Evolutionary conservation across 129 eudicot species (phyloP), one percentile per base, ranked within the genome.

Genomic region (Logfia minima): DNA sequence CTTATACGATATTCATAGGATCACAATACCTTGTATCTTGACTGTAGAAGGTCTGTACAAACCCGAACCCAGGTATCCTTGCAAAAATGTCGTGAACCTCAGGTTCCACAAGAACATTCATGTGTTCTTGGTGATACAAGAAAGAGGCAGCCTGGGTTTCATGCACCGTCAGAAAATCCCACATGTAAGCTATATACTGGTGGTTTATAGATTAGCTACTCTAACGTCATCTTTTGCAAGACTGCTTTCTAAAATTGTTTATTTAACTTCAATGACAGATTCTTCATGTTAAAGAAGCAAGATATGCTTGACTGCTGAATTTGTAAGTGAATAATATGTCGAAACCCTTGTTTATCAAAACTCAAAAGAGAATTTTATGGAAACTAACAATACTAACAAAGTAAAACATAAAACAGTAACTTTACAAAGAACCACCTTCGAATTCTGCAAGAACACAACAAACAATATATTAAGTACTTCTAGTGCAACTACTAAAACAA

Each of bases 51-150:
- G 99, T 94, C 79, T 94, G 99, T 78, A 94, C 96, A 88, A 91
- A 94, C 43, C 99, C 99, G 86, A 91, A 94, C 64, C 99, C 99
- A 11, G 97, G 97, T 51, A 91, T 94, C 79, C 97, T 86, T 71
- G 99, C 97, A 83, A 94, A 94, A 71, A 89, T 75, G 62, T 94
- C 99, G 65, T 94, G 99, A 69, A 94, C 97, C 83, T 94, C 99
- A 11, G 99, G 99, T 81, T 94, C 99, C 68, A 94, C 99, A 82
- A 94, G 96, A 70, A 94, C 89, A 82, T 85, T 87, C 99, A 94
- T 94, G 79, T 89, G 86, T 83, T 94, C 97, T 84, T 94, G 89
- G 83, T 91, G 81, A 85, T 89, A 85, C 74, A 94, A 90, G 88
- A 84, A 94, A 72, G 92, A 94, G 48, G 99, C 99, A 81, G 85